Evolutionary conservation across 331 rosid genomes (phyloP).

Genomic region (Phaseolus coccineus): DNA sequence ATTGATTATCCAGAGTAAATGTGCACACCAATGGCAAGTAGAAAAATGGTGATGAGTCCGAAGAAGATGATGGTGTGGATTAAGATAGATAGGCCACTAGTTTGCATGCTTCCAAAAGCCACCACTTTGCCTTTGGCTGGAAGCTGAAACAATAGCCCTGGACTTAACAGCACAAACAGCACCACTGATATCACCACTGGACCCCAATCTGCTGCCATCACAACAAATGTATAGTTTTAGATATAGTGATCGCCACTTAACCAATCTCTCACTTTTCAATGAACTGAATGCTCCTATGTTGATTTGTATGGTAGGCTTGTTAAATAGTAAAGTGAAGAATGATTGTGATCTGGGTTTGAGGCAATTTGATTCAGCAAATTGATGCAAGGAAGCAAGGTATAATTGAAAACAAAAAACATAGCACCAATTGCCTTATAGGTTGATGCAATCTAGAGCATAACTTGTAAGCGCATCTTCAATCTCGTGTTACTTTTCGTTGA

Average conservation of each 20-base stretch:
- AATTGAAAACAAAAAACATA: not conserved
- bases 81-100: slow-evolving; percentile 66
- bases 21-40: slow-evolving; percentile 75
- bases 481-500: not conserved
- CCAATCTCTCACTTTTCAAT: not conserved
- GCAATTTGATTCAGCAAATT: slow-evolving; percentile 13
- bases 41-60: slow-evolving; percentile 73
- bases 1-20: slow-evolving; percentile 51
- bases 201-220: slow-evolving; percentile 78
- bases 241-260: slow-evolving; percentile 1
- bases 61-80: slow-evolving; percentile 74
- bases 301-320: slow-evolving; percentile 13
- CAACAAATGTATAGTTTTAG: not conserved
- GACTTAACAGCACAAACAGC: slow-evolving; percentile 73
- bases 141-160: slow-evolving; percentile 69
- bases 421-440: not conserved
- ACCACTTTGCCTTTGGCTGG: slow-evolving; percentile 65
- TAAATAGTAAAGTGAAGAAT: slow-evolving; percentile 38
- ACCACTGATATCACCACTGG: slow-evolving; percentile 87
- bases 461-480: not conserved
- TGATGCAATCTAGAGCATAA: not conserved
- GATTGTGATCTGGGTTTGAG: slow-evolving; percentile 26
- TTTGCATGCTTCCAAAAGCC: slow-evolving; percentile 73
- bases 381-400: slow-evolving; percentile 48
- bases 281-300: not conserved